Evolutionary conservation across 2,329 filamentous ascomycete species (phyloP).

Genomic region (Xylaria polymorpha): DNA sequence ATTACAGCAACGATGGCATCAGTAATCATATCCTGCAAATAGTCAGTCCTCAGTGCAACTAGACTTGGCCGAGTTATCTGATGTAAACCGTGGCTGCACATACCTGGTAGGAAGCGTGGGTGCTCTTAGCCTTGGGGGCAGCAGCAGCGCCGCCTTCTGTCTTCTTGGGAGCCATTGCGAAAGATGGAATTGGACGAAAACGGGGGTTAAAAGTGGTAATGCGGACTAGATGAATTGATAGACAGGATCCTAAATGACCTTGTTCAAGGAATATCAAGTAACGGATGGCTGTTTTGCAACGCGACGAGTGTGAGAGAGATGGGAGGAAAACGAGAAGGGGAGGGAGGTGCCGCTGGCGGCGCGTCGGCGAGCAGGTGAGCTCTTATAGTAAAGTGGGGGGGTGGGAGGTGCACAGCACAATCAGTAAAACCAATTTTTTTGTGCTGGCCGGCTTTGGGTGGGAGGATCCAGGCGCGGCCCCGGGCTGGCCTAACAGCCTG

Average conservation of each 20-base stretch:
- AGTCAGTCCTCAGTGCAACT: conserved; percentile 52
- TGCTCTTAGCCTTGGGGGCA: conserved; percentile 62
- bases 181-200: conserved; percentile 38
- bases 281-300: conserved; percentile 35
- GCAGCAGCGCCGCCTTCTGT: conserved; percentile 54
- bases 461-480: conserved; percentile 32
- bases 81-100: conserved; percentile 46
- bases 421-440: conserved; percentile 56
- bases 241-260: conserved; percentile 44
- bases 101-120: conserved; percentile 70
- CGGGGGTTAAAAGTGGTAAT: conserved; percentile 41
- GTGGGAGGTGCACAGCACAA: conserved; percentile 67
- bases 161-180: conserved; percentile 71
- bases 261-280: conserved; percentile 40
- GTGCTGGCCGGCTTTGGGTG: conserved; percentile 19
- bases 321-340: conserved; percentile 53
- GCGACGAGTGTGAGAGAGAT: conserved; percentile 47
- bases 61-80: conserved; percentile 33
- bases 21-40: conserved; percentile 69
- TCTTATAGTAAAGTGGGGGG: conserved; percentile 66
- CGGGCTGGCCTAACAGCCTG: conserved; percentile 35
- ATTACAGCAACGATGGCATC: conserved; percentile 71
- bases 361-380: conserved; percentile 66
- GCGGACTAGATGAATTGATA: conserved; percentile 43
- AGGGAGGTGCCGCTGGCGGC: conserved; percentile 55